Conservation (phyloP, 306 rosid genomes). For the Pueraria montana region DNA sequence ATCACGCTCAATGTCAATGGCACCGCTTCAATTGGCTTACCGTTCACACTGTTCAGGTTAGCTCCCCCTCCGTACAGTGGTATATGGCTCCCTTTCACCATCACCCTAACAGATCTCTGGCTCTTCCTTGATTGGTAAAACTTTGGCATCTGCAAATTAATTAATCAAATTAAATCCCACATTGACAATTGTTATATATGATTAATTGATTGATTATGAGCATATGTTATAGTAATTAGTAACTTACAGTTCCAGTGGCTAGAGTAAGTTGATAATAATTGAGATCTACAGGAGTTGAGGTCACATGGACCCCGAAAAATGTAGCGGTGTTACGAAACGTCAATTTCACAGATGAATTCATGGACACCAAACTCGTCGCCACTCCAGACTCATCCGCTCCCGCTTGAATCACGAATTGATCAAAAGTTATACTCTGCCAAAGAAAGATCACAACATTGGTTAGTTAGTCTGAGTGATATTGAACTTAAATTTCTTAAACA, state of each 20-base stretch:
- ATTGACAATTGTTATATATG: no score
- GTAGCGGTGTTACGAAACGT: conserved; percentile 83
- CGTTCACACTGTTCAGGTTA: conserved; percentile 65
- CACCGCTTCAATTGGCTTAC: conserved; percentile 67
- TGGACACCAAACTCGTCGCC: conserved; percentile 77
- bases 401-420: conserved; percentile 87
- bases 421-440: conserved; percentile 75
- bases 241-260: conserved; percentile 78
- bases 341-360: conserved; percentile 84
- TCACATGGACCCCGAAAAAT: conserved; percentile 88
- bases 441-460: not conserved
- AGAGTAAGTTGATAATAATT: conserved; percentile 73
- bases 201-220: no score
- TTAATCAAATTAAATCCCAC: no score
- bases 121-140: conserved; percentile 85
- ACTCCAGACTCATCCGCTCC: conserved; percentile 89
- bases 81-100: conserved; percentile 63
- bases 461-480: no score
- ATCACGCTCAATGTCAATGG: conserved; percentile 61
- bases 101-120: conserved; percentile 62
- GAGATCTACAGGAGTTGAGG: conserved; percentile 75
- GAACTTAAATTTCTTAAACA: no score
- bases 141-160: conserved; percentile 54
- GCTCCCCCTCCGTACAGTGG: conserved; percentile 94
- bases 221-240: not conserved